Conservation (phyloP, 208 protist genomes). For the Acanthamoeba quina region DNA sequence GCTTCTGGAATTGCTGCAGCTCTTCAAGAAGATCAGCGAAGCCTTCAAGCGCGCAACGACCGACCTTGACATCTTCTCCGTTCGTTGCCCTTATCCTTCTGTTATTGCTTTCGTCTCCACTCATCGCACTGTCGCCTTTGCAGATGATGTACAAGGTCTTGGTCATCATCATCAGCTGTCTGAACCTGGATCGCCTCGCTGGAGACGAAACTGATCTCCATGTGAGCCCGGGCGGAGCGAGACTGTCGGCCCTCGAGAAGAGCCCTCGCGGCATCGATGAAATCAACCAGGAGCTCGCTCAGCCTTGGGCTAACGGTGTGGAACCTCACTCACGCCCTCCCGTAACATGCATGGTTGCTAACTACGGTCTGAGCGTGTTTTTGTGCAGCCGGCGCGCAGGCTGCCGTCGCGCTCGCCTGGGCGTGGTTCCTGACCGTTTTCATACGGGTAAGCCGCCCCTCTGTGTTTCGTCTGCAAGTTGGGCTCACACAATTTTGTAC, state of each 20-base stretch:
- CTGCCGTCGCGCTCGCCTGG: conserved; percentile 34
- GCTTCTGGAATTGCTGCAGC: conserved; percentile 27
- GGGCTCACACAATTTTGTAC: neutral
- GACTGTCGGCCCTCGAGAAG: neutral
- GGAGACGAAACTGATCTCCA: neutral
- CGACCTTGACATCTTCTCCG: conserved; percentile 3
- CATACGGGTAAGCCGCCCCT: neutral
- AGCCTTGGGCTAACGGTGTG: conserved; percentile 39
- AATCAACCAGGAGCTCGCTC: conserved; percentile 24
- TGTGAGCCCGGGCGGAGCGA: neutral
- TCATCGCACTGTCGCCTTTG: neutral
- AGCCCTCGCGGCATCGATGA: conserved; percentile 38
- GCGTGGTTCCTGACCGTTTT: conserved; percentile 4
- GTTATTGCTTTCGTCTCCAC: neutral
- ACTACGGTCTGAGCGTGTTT: neutral
- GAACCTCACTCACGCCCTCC: neutral
- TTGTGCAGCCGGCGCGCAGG: conserved; percentile 28
- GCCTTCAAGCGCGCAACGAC: conserved; percentile 1
- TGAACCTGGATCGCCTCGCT: neutral
- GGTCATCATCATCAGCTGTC: conserved; percentile 41
- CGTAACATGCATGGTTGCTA: neutral
- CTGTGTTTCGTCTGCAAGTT: neutral
- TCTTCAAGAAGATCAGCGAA: conserved; percentile 12
- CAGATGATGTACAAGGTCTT: conserved; percentile 44
- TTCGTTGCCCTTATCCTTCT: neutral